phyloP scores from a whole-genome alignment of 2,329 filamentous ascomycete genomes.

The Periglandula ipomoeae region DNA sequence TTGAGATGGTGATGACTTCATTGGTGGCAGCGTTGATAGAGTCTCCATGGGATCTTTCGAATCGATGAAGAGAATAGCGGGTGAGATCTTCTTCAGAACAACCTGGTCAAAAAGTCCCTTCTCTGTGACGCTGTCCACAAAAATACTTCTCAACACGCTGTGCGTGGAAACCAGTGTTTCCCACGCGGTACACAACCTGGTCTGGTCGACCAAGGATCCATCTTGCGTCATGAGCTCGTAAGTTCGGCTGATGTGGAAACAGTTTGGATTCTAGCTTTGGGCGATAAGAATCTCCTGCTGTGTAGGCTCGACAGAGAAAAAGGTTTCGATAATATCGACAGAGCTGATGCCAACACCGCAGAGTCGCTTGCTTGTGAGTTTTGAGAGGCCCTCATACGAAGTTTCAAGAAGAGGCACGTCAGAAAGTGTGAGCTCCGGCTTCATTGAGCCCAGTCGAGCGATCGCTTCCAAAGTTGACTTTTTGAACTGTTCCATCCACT shows the following conservation, averaged over 20 bases:
- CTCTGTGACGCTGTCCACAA: slow-evolving; percentile 39
- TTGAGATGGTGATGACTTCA: slow-evolving; percentile 26
- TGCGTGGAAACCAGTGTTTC: slow-evolving; percentile 37
- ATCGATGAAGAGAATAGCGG: slow-evolving; percentile 45
- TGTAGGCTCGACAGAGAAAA: slow-evolving; percentile 37
- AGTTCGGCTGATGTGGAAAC: slow-evolving; percentile 35
- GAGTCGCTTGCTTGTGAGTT: slow-evolving; percentile 33
- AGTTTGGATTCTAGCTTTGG: slow-evolving; percentile 31
- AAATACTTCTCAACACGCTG: slow-evolving; percentile 38
- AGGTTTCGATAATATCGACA: slow-evolving; percentile 37
- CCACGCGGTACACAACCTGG: slow-evolving; percentile 40
- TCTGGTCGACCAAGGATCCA: slow-evolving; percentile 30
- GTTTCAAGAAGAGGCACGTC: slow-evolving; percentile 40
- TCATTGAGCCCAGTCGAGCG: slow-evolving; percentile 28
- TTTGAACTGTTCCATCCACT: slow-evolving; percentile 40
- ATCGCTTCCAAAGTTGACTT: slow-evolving; percentile 35
- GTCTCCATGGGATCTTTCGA: slow-evolving; percentile 27
- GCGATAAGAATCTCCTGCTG: slow-evolving; percentile 42
- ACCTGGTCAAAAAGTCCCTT: slow-evolving; percentile 42
- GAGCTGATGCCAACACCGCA: slow-evolving; percentile 30
- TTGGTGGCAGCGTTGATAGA: slow-evolving; percentile 30
- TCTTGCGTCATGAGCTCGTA: slow-evolving; percentile 35
- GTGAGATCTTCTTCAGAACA: slow-evolving; percentile 36
- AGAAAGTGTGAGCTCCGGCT: slow-evolving; percentile 39
- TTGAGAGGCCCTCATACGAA: slow-evolving; percentile 35